Evolutionary conservation across 1,284 basidiomycete species (phyloP).

Genomic region (Leccinum griseonigrum): DNA sequence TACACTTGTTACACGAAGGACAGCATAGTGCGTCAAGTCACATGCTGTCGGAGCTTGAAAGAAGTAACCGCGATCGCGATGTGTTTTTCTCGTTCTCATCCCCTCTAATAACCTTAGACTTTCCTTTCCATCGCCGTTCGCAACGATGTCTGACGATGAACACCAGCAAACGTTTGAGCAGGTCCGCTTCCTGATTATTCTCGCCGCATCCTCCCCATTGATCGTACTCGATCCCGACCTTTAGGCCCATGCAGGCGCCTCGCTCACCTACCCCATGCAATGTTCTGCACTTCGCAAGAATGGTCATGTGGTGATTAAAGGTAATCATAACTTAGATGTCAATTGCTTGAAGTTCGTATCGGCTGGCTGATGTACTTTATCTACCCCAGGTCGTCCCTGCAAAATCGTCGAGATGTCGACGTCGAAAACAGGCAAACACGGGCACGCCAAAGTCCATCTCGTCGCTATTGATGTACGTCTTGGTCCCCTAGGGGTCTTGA

Average conservation of each 20-base stretch:
- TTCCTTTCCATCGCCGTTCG: conserved; percentile 11
- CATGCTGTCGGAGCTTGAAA: conserved; percentile 41
- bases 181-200: conserved; percentile 37
- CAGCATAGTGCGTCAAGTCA: conserved; percentile 36
- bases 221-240: conserved; percentile 22
- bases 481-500: conserved; percentile 3
- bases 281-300: conserved; percentile 95
- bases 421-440: conserved; percentile 99
- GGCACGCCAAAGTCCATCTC: conserved; percentile 99
- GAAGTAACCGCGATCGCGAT: conserved; percentile 27
- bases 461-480: conserved; percentile 90
- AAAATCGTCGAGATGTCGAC: conserved; percentile 99
- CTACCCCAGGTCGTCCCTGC: conserved; percentile 80
- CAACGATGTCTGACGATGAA: conserved; percentile 88
- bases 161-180: conserved; percentile 91
- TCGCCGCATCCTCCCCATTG: conserved; percentile 13
- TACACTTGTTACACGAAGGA: conserved; percentile 69
- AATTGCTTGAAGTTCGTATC: background rate
- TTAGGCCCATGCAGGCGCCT: conserved; percentile 79
- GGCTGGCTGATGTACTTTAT: conserved; percentile 5
- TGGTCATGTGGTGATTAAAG: conserved; percentile 98
- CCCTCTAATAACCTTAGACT: conserved; percentile 22
- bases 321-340: conserved; percentile 31
- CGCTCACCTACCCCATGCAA: conserved; percentile 91
- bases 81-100: conserved; percentile 32